Base-by-base conservation (phyloP, 495 filamentous ascomycete species). In the Penicillium canescens region DNA sequence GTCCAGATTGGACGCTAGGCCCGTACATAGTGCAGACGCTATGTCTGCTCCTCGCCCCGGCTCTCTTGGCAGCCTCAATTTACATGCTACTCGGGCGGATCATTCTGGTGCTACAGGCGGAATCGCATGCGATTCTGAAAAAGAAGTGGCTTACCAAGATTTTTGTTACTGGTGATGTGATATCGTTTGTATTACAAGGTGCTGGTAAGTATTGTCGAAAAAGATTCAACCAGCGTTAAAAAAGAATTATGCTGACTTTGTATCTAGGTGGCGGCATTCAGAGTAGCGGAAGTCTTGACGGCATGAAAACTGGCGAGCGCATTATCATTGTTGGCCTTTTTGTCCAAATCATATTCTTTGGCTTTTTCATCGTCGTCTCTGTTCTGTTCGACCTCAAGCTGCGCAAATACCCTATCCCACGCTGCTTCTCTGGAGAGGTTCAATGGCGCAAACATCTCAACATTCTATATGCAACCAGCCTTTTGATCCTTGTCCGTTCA, bases 401-500 rank as follows among this genome's bases (percentile, higher is more conserved):
- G 13, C 43, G 55, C 8, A 50, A 56, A n/a, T 54, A 56, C 6
- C 67, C 68, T 11, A 68, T 65, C 2, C 49, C 54, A 0, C 49
- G 54, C 11, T 53, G 55, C 4, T 39, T 13, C 56, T 65, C 3
- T 87, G 83, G 85, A 35, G 64, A 86, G 59, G 45, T 41, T 2
- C 65, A 3, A 6, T 43, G 41, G 41, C 21, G 41, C 6, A 43
- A 14, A 6, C 23, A 43, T 26, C 41, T 43, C 13, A 43, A 26
- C 13, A 28, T 43, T n/a, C 23, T 43, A 3, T 43, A 43, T 4
- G 23, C 23, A 4, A 67, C 6, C 7, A 78, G 71, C 44, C 57
- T 52, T 1, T 63, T 86, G 23, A 86, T 88, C 52, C 52, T 88
- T 53, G 58, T 86, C 2, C 75, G 86, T 10, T 79, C 71, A 13